A percentile compares a stretch with the other conserved stretches of the same genome.
Evolutionary conservation across 2,329 filamentous ascomycete species (phyloP).

Genomic region (Gnomoniopsis sp.): DNA sequence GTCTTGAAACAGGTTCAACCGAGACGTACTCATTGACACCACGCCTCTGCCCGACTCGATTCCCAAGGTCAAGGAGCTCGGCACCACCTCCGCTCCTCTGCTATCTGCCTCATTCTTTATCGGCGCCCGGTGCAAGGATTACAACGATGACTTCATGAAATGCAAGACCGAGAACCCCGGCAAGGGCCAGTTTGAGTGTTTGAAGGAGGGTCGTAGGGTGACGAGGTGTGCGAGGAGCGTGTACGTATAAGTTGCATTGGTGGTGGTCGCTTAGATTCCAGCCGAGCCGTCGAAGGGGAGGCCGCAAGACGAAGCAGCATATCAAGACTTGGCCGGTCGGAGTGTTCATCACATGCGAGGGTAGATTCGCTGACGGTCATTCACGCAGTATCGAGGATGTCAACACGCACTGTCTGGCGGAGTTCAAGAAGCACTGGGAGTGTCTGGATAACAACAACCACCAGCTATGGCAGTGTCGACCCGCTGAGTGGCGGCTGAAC

Average conservation of each 20-base stretch:
- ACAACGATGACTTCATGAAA: constrained; percentile 99
- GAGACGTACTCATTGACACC: constrained; percentile 89
- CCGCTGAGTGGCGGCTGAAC: constrained; percentile 84
- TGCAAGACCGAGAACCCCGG: constrained; percentile 96
- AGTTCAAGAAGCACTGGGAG: constrained; percentile 92
- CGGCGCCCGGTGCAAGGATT: constrained; percentile 87
- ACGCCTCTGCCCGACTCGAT: constrained; percentile 90
- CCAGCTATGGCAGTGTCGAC: constrained; percentile 92
- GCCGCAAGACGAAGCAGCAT: not conserved
- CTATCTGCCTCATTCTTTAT: constrained; percentile 95
- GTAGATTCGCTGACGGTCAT: not conserved
- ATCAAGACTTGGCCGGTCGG: no score
- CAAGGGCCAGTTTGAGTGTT: constrained; percentile 85
- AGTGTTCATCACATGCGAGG: not conserved
- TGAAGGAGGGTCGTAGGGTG: constrained; percentile 95
- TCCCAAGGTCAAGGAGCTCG: constrained; percentile 90
- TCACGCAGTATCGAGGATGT: constrained; percentile 78
- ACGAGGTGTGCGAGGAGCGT: constrained; percentile 95
- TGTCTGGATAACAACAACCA: constrained; percentile 98
- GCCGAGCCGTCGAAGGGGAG: not conserved
- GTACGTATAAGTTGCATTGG: constrained; percentile 53
- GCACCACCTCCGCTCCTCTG: constrained; percentile 86
- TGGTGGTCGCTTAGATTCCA: not conserved
- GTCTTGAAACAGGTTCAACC: constrained; percentile 73
- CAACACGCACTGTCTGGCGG: constrained; percentile 86